A percentile compares a stretch with the other conserved stretches of the same genome.
Conservation (phyloP, 139 green algal species). For the Asterochloris sp. region DNA sequence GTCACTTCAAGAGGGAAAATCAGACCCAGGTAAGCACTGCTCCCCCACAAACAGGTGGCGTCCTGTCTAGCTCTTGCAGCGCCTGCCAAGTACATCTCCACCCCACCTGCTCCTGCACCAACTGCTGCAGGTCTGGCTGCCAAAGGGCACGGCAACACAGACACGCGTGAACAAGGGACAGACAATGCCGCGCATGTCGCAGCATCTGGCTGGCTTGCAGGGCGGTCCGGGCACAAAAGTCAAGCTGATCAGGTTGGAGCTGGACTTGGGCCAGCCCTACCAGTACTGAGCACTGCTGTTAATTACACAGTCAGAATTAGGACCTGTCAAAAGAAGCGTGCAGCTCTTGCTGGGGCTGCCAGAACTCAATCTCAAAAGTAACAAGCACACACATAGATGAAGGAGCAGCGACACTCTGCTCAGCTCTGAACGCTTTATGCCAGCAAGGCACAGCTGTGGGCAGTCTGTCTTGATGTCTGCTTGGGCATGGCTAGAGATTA, state of each 20-base stretch:
- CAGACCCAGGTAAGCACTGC: constrained; percentile 1
- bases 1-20: constrained; percentile 17
- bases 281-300: background rate
- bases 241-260: constrained; percentile 5
- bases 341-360: no score
- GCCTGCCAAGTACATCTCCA: background rate
- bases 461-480: no score
- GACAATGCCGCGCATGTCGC: constrained; percentile 17
- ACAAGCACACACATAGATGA: no score
- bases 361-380: no score
- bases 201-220: constrained; percentile 3
- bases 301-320: no score
- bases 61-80: background rate
- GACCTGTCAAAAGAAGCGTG: no score
- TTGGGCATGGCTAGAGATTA: no score
- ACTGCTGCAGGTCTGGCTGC: constrained; percentile 5
- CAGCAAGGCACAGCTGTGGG: no score
- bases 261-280: constrained; percentile 11
- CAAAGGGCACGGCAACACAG: constrained; percentile 8
- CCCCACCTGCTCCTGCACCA: background rate
- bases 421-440: no score
- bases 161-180: constrained; percentile 18
- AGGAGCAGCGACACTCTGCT: no score
- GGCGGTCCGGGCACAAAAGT: background rate
- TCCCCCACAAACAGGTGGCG: background rate